Percentiles rank a stretch among this genome's conserved stretches.
These are phyloP conservation scores for Sisymbrium irio DNA, from an alignment of 345 rosid genomes.

Conservation along the genomic window DNA sequence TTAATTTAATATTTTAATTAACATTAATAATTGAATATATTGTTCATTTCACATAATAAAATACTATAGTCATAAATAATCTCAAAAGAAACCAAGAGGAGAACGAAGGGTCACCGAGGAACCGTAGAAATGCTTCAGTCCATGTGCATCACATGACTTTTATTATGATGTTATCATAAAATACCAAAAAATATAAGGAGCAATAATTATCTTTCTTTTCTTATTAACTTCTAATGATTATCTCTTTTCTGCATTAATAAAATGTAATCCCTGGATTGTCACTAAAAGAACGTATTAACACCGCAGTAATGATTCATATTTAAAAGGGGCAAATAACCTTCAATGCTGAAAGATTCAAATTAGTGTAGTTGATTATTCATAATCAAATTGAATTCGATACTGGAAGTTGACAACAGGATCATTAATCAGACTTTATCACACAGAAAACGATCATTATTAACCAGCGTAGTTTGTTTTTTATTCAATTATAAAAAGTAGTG, in stretches of 20 bases:
- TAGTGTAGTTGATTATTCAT: neutral
- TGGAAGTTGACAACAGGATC: neutral
- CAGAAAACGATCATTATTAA: neutral
- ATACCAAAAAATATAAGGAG: neutral
- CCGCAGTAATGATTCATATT: neutral
- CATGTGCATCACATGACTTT: conserved; percentile 37
- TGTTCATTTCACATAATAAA: neutral
- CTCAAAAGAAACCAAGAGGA: neutral
- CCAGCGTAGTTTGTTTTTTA: neutral
- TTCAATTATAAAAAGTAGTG: neutral
- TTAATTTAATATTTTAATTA: neutral
- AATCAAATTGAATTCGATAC: neutral
- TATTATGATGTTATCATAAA: conserved; percentile 20
- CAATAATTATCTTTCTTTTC: conserved; percentile 4
- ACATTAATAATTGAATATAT: neutral
- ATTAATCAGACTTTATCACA: neutral
- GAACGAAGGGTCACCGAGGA: conserved; percentile 14
- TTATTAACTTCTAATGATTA: conserved; percentile 16
- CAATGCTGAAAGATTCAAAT: neutral
- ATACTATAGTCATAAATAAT: neutral
- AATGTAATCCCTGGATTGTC: neutral
- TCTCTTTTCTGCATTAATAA: neutral
- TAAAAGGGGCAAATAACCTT: neutral
- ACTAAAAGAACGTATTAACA: neutral
- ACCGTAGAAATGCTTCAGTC: conserved; percentile 23